Conservation (phyloP, 164 flowering plant species). For the Nelumbo lutea region DNA sequence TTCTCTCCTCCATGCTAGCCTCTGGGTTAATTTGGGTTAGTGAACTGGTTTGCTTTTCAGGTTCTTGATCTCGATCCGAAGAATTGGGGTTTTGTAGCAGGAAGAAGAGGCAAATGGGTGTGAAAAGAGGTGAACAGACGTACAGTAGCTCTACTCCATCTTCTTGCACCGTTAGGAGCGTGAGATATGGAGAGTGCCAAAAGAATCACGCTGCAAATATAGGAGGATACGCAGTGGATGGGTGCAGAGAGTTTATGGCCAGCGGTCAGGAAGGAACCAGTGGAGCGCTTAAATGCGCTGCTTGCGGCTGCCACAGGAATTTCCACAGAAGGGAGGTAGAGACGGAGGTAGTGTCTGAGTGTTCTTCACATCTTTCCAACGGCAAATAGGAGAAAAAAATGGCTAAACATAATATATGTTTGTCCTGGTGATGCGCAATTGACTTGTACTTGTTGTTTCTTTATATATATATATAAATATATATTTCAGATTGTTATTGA, state of each 20-base stretch:
- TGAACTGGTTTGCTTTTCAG: no score
- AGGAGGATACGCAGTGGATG: conserved; percentile 80
- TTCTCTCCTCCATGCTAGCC: conserved; percentile 1
- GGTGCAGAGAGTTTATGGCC: conserved; percentile 87
- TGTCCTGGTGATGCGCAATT: neutral
- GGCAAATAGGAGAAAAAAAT: neutral
- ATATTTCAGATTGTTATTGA: no score
- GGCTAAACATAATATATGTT: no score
- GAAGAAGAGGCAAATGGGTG: conserved; percentile 54
- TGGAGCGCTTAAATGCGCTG: conserved; percentile 60
- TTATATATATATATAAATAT: no score
- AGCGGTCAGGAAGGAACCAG: conserved; percentile 51
- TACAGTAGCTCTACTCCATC: conserved; percentile 28
- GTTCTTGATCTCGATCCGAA: no score
- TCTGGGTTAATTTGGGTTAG: neutral
- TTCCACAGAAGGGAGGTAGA: conserved; percentile 63
- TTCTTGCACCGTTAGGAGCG: conserved; percentile 24
- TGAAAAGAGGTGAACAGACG: conserved; percentile 33
- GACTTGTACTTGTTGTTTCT: neutral
- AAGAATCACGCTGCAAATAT: conserved; percentile 77
- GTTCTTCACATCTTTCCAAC: conserved; percentile 27
- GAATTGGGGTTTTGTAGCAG: conserved; percentile 22
- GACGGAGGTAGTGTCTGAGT: conserved; percentile 36
- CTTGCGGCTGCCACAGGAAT: conserved; percentile 82
- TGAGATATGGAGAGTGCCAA: conserved; percentile 74